Evolutionary conservation across 441 rosid genomes (phyloP).

Genomic region (Viola pubescens): DNA sequence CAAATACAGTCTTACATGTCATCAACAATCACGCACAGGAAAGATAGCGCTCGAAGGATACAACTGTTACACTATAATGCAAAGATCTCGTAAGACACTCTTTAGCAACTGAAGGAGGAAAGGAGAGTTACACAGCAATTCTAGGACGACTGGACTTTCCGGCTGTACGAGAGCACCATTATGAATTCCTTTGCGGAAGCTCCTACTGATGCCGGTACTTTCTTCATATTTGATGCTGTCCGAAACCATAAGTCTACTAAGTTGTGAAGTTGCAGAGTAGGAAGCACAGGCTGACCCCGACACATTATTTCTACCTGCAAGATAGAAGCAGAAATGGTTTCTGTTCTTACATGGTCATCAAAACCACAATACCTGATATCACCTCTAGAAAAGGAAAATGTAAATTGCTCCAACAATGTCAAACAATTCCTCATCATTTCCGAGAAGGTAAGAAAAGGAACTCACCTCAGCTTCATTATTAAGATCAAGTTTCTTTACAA

Average conservation of each 20-base stretch:
- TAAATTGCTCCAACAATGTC: background rate
- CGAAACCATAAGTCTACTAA: constrained; percentile 58
- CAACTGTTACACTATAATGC: background rate
- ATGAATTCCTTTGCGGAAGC: constrained; percentile 62
- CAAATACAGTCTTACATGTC: constrained; percentile 2
- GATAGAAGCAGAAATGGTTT: background rate
- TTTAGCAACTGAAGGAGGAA: too few species aligned
- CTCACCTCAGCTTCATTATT: constrained; percentile 52
- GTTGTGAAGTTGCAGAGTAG: constrained; percentile 37
- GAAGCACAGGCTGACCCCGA: constrained; percentile 42
- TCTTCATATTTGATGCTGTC: constrained; percentile 35
- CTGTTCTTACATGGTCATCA: background rate
- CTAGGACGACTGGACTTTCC: constrained; percentile 29
- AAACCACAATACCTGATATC: background rate
- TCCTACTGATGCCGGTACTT: constrained; percentile 42
- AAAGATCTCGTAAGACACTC: background rate
- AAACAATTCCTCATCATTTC: background rate
- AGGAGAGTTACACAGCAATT: too few species aligned
- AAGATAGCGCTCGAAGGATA: background rate
- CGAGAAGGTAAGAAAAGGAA: constrained; percentile 3
- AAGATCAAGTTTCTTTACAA: constrained; percentile 58
- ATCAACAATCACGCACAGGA: background rate
- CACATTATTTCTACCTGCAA: constrained; percentile 60
- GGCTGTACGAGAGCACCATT: constrained; percentile 58
- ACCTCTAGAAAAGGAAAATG: background rate